Evolutionary conservation across 805 yeast genomes (phyloP), one percentile per base, ranked within the genome.

Genomic region (Ogataea polymorpha): DNA sequence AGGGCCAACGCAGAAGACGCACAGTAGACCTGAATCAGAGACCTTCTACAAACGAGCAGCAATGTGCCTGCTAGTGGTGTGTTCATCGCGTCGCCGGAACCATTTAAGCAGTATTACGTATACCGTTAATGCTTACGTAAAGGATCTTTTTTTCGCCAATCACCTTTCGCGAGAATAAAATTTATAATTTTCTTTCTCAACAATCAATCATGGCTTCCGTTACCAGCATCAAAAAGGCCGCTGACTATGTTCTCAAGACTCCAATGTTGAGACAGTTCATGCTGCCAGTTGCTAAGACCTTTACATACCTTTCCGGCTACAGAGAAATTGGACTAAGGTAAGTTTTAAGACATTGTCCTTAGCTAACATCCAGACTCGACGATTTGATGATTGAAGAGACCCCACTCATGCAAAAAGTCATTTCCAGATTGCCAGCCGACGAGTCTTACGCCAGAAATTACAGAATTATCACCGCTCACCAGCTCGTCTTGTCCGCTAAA

Each of bases 391-490:
- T 75, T 52, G 99, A 93, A 71, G 99, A 93, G 72, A 83, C 73
- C 64, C 90, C 90, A 58, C 70, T 79, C 41, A 77, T 84, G 70
- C 91, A 88, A 72, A 87, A 80, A 62, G 98, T 97, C 41, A 71
- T 93, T 48, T 67, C 77, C 50, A 87, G 99, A 77, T 72, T 93
- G 59, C 95, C 96, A 53, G 77, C 78, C 37, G 80, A 79, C 40
- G 96, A 84, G 65, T 70, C 80, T 32, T 93, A 91, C 68, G 88
- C 95, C 50, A 87, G 99, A 74, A 84, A 83, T 63, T 93, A 73
- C 79, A 86, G 99, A 75, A 77, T 86, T 51, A 74, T 91, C 52
- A 86, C 95, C 54, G 96, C 98, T 48, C 90, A 84, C 65, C 99
- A 93, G 74, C 75, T 79, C 42, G 76, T 90, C 35, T 73, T 90